phyloP scores from a whole-genome alignment of 345 rosid species.

The Linum lewisii region DNA sequence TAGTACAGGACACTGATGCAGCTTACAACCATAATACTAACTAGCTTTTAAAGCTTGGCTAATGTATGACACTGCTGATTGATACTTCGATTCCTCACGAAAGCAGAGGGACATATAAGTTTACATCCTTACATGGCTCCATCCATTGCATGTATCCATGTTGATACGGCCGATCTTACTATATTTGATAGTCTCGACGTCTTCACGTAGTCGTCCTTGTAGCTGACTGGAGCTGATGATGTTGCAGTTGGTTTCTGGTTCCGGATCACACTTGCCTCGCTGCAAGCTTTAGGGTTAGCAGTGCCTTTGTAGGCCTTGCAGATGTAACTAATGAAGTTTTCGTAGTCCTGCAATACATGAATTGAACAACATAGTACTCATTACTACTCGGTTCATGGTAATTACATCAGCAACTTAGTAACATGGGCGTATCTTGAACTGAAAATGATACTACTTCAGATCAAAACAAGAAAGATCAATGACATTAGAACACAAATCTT shows the following conservation, averaged over 20 bases:
- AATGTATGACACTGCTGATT: too few species aligned
- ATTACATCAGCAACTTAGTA: neutral
- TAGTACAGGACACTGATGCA: too few species aligned
- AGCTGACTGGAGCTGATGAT: slow-evolving; percentile 28
- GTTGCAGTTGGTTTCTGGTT: slow-evolving; percentile 7
- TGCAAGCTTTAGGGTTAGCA: slow-evolving; percentile 40
- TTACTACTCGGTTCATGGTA: neutral
- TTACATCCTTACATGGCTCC: slow-evolving; percentile 1
- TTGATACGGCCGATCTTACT: slow-evolving; percentile 17
- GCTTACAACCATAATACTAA: too few species aligned
- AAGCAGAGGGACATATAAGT: too few species aligned
- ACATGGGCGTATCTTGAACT: neutral
- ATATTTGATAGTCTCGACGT: slow-evolving; percentile 3
- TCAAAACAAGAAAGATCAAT: too few species aligned
- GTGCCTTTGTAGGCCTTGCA: slow-evolving; percentile 66
- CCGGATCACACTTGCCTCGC: slow-evolving; percentile 18
- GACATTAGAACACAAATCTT: too few species aligned
- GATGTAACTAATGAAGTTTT: slow-evolving; percentile 61
- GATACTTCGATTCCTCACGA: too few species aligned
- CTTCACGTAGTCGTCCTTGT: slow-evolving; percentile 19
- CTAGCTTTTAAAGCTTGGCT: too few species aligned
- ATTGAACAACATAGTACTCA: neutral
- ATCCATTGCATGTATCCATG: slow-evolving; percentile 17
- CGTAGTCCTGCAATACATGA: slow-evolving; percentile 50
- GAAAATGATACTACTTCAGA: neutral